phyloP scores from a whole-genome alignment of 2,329 filamentous ascomycete species.

The Hypoxylon sp. region DNA sequence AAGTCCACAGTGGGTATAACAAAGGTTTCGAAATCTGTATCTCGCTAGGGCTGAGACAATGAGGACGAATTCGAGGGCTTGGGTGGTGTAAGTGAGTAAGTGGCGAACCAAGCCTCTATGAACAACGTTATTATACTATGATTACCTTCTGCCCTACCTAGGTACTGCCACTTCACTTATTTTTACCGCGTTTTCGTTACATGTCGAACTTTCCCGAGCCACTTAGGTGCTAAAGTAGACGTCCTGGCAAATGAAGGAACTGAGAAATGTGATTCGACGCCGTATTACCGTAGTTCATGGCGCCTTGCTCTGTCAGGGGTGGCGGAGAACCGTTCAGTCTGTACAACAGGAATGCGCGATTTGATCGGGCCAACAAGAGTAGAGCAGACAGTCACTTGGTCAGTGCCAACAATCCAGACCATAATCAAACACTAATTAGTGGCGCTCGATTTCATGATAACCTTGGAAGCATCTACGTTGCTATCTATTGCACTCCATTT shows the following conservation, averaged over 20 bases:
- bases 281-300: constrained; percentile 16
- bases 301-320: constrained; percentile 3
- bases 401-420: neutral
- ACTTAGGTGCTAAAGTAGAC: neutral
- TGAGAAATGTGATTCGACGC: constrained; percentile 7
- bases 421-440: neutral
- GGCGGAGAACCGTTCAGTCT: constrained; percentile 1
- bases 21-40: constrained; percentile 7
- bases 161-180: neutral
- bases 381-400: neutral
- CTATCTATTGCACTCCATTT: neutral
- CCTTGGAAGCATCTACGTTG: neutral
- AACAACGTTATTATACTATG: neutral
- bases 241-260: neutral
- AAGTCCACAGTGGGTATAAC: constrained; percentile 8
- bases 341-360: constrained; percentile 11
- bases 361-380: constrained; percentile 2
- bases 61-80: neutral
- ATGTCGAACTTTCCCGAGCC: neutral
- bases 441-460: neutral
- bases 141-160: no score
- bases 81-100: neutral
- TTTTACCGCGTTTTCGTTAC: constrained; percentile 1
- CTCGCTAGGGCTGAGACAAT: constrained; percentile 22
- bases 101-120: neutral